Evolutionary conservation across 1,284 basidiomycete genomes (phyloP).

Genomic region (Cryptococcus deneoformans): DNA sequence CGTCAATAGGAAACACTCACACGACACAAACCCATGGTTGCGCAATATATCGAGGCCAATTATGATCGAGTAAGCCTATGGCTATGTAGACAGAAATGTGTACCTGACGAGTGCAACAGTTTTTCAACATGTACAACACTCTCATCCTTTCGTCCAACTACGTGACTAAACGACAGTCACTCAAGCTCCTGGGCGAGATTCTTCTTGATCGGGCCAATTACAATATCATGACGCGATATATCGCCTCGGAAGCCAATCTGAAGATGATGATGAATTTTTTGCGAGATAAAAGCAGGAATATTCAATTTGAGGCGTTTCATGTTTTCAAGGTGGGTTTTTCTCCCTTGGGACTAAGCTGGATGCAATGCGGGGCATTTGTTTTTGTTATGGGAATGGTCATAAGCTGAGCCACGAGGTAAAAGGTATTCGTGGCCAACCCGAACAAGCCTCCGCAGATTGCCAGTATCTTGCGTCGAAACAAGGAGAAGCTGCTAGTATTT

Average conservation of each 20-base stretch:
- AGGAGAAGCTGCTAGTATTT: constrained; percentile 87
- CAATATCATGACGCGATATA: constrained; percentile 98
- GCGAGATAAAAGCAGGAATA: constrained; percentile 96
- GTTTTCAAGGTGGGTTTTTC: constrained; percentile 80
- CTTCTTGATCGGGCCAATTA: constrained; percentile 97
- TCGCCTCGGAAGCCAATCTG: constrained; percentile 81
- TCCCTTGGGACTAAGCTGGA: no score
- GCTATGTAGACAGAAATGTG: no score
- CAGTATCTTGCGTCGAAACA: constrained; percentile 84
- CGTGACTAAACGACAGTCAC: constrained; percentile 98
- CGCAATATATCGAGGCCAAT: constrained; percentile 91
- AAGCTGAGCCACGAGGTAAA: not conserved
- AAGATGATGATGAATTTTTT: constrained; percentile 99
- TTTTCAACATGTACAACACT: constrained; percentile 91
- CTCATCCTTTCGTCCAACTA: constrained; percentile 94
- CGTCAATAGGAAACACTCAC: constrained; percentile 73
- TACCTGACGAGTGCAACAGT: constrained; percentile 54
- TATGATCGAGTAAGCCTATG: constrained; percentile 75
- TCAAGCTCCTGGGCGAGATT: constrained; percentile 98
- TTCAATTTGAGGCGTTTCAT: constrained; percentile 99
- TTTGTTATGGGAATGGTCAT: no score
- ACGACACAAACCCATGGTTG: constrained; percentile 95
- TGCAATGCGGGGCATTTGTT: no score
- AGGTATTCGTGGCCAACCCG: constrained; percentile 99
- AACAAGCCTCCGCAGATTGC: constrained; percentile 98